A percentile compares a stretch with the other conserved stretches of the same genome.
phyloP scores from a whole-genome alignment of 2,329 filamentous ascomycete genomes.

The Canariomyces notabilis region DNA sequence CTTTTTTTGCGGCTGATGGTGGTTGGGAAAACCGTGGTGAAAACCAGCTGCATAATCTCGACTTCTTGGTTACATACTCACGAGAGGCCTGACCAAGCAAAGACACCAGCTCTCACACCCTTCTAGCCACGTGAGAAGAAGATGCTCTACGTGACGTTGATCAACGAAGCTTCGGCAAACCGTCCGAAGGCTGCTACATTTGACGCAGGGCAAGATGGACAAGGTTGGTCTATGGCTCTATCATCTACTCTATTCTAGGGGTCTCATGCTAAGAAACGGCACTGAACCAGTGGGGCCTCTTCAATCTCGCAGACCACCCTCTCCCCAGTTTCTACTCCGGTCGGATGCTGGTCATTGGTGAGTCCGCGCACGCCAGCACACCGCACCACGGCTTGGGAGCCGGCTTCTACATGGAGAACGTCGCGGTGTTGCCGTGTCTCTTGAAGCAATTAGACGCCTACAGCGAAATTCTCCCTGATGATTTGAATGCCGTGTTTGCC shows the following conservation, averaged over 20 bases:
- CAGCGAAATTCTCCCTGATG: conserved; percentile 27
- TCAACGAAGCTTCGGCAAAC: conserved; percentile 27
- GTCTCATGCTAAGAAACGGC: neutral
- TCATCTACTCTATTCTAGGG: neutral
- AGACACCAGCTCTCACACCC: conserved; percentile 18
- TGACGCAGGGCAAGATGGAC: conserved; percentile 29
- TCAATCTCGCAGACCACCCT: conserved; percentile 41
- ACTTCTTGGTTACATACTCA: conserved; percentile 35
- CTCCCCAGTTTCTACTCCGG: conserved; percentile 39
- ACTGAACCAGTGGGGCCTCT: conserved; percentile 43
- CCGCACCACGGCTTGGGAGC: conserved; percentile 57
- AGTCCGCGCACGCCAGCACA: conserved; percentile 59
- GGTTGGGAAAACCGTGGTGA: conserved; percentile 32
- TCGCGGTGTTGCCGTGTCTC: conserved; percentile 39
- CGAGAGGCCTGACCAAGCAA: conserved; percentile 28
- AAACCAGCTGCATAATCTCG: conserved; percentile 49
- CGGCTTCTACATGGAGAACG: conserved; percentile 53
- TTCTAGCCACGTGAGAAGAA: conserved; percentile 29
- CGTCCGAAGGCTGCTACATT: conserved; percentile 28
- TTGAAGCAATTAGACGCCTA: conserved; percentile 36
- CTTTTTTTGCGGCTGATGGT: too few relatives aligned
- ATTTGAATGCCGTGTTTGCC: conserved; percentile 43
- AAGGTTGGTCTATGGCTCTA: conserved; percentile 22
- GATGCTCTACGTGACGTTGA: conserved; percentile 34
- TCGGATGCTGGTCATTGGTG: conserved; percentile 49